Evolutionary conservation across 208 protist species (phyloP), one percentile per base, ranked within the genome.

Genomic region (Acanthamoeba sp.): DNA sequence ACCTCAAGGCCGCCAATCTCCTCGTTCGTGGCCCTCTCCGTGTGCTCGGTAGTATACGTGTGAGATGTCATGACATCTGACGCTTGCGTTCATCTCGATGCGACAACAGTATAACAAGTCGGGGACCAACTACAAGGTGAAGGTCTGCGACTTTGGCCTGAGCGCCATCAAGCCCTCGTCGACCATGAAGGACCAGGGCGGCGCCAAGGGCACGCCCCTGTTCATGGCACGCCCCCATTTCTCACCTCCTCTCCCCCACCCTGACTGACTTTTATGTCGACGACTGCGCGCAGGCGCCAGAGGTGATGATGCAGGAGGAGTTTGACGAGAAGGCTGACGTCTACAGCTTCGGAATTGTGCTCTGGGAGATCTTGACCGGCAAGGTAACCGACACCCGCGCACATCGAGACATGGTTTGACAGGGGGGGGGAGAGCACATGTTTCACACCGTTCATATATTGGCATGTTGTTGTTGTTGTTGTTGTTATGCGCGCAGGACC

Each of bases 111-210:
- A 82, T 34, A 76, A 76, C 29, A 82, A 40, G 38, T 48, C 5
- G 7, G 71, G 34, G 10, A 82, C 38, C 34, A 5, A 1, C 3
- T 82, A 40, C 71, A 82, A 42, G 40, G 93, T 96, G 16, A 96
- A 96, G 62, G 92, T 96, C 29, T 92, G 89, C 57, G 95, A 96
- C 93, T 96, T 96, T 95, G 95, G 95, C 73, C 64, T 93, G 80
- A 95, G 87, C 88, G 71, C 88, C 80, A 94, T 88, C 93, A 64
- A 89, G 76, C 50, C 69, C 76, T 89, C 48, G 62, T 73, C 92
- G 48, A 71, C 91, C 22, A 40, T 82, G 71, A 82, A 82, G 29
- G 71, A 82, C 71, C 34, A 40, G 34, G 71, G 71, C 40, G 71
- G 71, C 6, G 71, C 71, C 71, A 82, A 82, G 40, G 71, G 71